phyloP scores from a whole-genome alignment of 345 rosid genomes.

The Corchorus olitorius region DNA sequence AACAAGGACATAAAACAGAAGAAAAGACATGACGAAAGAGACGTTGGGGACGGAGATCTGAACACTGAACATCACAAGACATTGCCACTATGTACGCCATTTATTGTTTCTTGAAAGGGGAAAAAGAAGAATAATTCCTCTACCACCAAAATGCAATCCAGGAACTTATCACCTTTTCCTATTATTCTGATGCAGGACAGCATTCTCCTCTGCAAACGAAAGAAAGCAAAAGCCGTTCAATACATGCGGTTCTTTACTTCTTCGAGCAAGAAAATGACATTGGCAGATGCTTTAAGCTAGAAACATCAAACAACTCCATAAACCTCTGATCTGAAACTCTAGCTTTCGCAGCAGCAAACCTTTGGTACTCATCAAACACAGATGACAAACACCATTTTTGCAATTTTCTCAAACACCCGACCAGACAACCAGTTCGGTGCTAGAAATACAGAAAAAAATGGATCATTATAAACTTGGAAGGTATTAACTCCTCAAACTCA shows the following conservation, averaged over 20 bases:
- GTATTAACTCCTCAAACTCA: neutral
- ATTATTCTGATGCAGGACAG: conserved; percentile 32
- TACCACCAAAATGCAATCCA: conserved; percentile 29
- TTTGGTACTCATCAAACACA: conserved; percentile 82
- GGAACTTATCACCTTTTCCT: conserved; percentile 49
- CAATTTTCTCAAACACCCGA: conserved; percentile 90
- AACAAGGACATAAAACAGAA: neutral
- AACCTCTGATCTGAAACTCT: conserved; percentile 92
- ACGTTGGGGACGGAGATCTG: neutral
- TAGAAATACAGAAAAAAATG: conserved; percentile 31
- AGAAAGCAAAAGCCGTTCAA: conserved; percentile 25
- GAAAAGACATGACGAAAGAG: neutral
- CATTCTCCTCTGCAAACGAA: conserved; percentile 32
- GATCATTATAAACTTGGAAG: neutral
- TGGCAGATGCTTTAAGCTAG: conserved; percentile 66
- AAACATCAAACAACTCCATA: conserved; percentile 84
- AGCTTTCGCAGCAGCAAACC: conserved; percentile 93
- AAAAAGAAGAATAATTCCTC: conserved; percentile 33
- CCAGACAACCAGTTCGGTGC: conserved; percentile 96
- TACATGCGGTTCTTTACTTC: conserved; percentile 39
- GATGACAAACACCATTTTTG: conserved; percentile 91
- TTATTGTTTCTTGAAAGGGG: conserved; percentile 19
- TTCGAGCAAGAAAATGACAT: conserved; percentile 68
- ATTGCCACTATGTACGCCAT: conserved; percentile 11
- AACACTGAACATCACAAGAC: neutral